Conservation (phyloP, 1,284 basidiomycete species). For the Vanrija sp. region DNA sequence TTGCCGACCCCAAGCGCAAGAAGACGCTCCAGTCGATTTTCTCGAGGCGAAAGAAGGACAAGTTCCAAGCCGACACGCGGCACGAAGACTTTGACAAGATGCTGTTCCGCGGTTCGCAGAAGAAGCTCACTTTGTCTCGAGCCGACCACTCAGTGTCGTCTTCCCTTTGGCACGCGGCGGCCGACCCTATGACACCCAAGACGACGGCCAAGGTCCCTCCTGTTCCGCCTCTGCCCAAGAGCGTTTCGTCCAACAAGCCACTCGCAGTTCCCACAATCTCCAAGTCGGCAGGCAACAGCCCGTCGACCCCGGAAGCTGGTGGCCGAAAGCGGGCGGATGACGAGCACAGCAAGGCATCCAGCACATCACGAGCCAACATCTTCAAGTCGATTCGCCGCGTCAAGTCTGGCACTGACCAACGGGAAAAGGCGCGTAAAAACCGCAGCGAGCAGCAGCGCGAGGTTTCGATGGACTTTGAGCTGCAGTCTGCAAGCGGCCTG, state of each 20-base stretch:
- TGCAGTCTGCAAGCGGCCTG: slow-evolving; percentile 37
- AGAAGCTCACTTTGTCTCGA: slow-evolving; percentile 27
- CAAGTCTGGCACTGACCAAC: slow-evolving; percentile 29
- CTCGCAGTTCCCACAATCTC: not conserved
- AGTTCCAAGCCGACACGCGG: slow-evolving; percentile 50
- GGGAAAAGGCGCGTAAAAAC: slow-evolving; percentile 18
- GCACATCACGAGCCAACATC: slow-evolving; percentile 50
- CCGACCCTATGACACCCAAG: slow-evolving; percentile 1
- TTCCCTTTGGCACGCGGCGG: slow-evolving; percentile 26
- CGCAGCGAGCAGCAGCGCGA: slow-evolving; percentile 42
- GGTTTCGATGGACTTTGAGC: slow-evolving; percentile 43
- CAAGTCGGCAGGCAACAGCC: slow-evolving; percentile 57
- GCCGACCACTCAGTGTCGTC: slow-evolving; percentile 17
- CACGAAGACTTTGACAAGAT: slow-evolving; percentile 72
- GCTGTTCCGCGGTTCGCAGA: slow-evolving; percentile 43
- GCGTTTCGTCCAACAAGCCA: not conserved
- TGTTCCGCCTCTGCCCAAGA: slow-evolving; percentile 1
- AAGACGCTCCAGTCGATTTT: slow-evolving; percentile 44
- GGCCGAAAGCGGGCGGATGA: not conserved
- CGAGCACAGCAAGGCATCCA: slow-evolving; percentile 55
- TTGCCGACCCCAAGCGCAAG: slow-evolving; percentile 54
- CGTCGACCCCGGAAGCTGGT: not conserved
- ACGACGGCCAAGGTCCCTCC: slow-evolving; percentile 14
- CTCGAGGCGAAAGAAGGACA: slow-evolving; percentile 45
- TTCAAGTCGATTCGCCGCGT: slow-evolving; percentile 30